A percentile compares a stretch with the other conserved stretches of the same genome.
These are phyloP conservation scores for Metarhizium robertsii DNA, from an alignment of 2,329 filamentous ascomycete genomes.

Conservation along the genomic window DNA sequence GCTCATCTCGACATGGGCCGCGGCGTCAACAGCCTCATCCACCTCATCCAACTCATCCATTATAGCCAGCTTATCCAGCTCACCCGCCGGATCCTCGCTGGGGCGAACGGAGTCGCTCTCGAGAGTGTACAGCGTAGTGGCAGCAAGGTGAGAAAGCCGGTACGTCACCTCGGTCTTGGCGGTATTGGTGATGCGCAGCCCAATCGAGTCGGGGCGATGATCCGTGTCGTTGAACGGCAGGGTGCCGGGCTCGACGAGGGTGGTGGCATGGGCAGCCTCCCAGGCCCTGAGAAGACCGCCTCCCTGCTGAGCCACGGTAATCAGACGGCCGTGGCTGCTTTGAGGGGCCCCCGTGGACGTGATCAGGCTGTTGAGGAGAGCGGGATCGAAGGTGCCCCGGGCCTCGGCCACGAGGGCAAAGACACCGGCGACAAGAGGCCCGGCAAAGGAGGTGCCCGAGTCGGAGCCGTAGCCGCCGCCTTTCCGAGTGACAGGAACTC, in stretches of 20 bases:
- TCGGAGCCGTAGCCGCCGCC: background rate
- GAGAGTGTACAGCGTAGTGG: background rate
- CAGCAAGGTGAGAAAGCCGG: background rate
- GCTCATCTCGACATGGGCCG: conserved; percentile 4
- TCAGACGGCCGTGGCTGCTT: background rate
- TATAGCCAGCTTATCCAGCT: background rate
- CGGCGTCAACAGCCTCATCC: background rate
- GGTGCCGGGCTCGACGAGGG: conserved; percentile 37
- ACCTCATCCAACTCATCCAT: too few species aligned
- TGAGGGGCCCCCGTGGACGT: conserved; percentile 6
- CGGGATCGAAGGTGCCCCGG: conserved; percentile 1
- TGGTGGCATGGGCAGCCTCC: conserved; percentile 39
- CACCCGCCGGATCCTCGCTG: background rate
- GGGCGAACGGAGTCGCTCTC: background rate
- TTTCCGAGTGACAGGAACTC: background rate
- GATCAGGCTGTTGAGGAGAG: conserved; percentile 1
- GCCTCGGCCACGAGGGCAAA: conserved; percentile 1
- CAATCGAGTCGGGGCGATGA: background rate
- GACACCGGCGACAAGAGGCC: conserved; percentile 2
- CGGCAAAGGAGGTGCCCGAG: conserved; percentile 2
- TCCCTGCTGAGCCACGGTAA: conserved; percentile 28
- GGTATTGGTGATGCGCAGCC: background rate
- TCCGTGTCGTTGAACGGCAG: conserved; percentile 49
- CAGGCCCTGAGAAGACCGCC: conserved; percentile 44
- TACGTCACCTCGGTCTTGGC: conserved; percentile 1